A percentile compares a stretch with the other conserved stretches of the same genome.
Evolutionary conservation across 768 basidiomycete genomes (phyloP).

Genomic region (Dacryopinax primogenitus): DNA sequence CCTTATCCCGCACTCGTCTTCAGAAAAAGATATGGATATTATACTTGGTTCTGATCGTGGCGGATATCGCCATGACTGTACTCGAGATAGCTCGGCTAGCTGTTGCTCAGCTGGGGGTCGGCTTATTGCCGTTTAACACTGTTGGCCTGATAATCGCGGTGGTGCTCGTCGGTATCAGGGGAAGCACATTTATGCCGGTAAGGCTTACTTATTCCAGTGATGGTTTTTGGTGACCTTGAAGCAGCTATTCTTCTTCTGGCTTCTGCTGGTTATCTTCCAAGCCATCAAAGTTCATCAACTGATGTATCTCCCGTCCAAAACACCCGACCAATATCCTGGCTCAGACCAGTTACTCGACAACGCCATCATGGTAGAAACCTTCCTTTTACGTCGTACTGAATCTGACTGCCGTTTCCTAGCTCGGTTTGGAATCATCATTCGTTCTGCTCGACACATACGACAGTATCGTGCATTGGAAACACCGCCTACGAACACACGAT

Average conservation of each 20-base stretch:
- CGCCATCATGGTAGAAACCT: constrained; percentile 22
- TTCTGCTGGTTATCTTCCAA: constrained; percentile 19
- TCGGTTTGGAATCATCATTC: background rate
- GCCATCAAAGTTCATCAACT: constrained; percentile 20
- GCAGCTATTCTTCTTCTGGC: constrained; percentile 18
- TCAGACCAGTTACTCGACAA: constrained; percentile 24
- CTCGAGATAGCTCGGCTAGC: constrained; percentile 25
- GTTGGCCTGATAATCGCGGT: constrained; percentile 18
- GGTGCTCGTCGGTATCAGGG: constrained; percentile 19
- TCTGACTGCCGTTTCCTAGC: background rate
- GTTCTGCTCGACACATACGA: background rate
- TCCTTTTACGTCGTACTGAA: no score
- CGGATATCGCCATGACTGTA: constrained; percentile 24
- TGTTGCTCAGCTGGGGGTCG: constrained; percentile 24
- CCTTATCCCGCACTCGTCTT: background rate
- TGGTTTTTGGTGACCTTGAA: constrained; percentile 8
- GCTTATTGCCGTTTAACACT: constrained; percentile 23
- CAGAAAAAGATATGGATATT: constrained; percentile 12
- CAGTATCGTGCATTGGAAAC: background rate
- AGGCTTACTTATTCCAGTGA: constrained; percentile 14
- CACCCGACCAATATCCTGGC: constrained; percentile 22
- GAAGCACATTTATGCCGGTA: constrained; percentile 17
- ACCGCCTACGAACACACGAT: background rate
- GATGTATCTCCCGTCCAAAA: constrained; percentile 15
- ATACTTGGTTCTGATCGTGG: constrained; percentile 22